Percentiles rank a stretch among this genome's conserved stretches.
phyloP scores from a whole-genome alignment of 306 rosid species.

The Cicer cuneatum region DNA sequence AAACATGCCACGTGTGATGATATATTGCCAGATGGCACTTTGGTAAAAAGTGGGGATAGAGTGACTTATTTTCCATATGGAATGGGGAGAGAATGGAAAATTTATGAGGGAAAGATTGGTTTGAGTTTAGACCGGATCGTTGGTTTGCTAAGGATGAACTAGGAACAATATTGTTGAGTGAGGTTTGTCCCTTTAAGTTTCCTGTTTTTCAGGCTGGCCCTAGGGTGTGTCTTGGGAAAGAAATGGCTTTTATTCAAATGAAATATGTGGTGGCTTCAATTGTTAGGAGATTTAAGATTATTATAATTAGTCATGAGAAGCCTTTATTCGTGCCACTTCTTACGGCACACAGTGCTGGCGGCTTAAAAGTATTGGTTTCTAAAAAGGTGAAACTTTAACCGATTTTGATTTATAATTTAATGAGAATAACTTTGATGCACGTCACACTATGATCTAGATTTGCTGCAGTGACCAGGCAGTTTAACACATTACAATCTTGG shows the following conservation, averaged over 20 bases:
- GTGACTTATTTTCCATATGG: slow-evolving; percentile 91
- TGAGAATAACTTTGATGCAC: too few relatives aligned
- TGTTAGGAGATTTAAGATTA: slow-evolving; percentile 58
- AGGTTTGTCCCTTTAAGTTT: slow-evolving; percentile 64
- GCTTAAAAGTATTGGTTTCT: slow-evolving; percentile 60
- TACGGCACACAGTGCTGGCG: slow-evolving; percentile 95
- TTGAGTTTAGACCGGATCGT: slow-evolving; percentile 77
- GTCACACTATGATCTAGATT: too few relatives aligned
- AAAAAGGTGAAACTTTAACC: slow-evolving; percentile 54
- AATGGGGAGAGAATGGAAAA: slow-evolving; percentile 88
- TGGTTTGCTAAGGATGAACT: slow-evolving; percentile 59
- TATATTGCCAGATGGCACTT: slow-evolving; percentile 72
- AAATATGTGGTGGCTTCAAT: slow-evolving; percentile 74
- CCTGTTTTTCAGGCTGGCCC: slow-evolving; percentile 96
- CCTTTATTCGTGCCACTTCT: slow-evolving; percentile 84
- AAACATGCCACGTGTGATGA: slow-evolving; percentile 76
- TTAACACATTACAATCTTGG: too few relatives aligned
- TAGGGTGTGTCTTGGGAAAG: slow-evolving; percentile 86
- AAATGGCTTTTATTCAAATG: slow-evolving; percentile 90
- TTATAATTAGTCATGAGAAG: slow-evolving; percentile 44
- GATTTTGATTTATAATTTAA: not conserved
- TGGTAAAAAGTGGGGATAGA: slow-evolving; percentile 68
- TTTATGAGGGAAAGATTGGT: slow-evolving; percentile 78
- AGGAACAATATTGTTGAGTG: slow-evolving; percentile 50
- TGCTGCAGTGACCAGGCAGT: too few relatives aligned